Evolutionary conservation across 371 early-diverging fungal species (phyloP), one percentile per base, ranked within the genome.

Genomic region (Mortierella sp.): DNA sequence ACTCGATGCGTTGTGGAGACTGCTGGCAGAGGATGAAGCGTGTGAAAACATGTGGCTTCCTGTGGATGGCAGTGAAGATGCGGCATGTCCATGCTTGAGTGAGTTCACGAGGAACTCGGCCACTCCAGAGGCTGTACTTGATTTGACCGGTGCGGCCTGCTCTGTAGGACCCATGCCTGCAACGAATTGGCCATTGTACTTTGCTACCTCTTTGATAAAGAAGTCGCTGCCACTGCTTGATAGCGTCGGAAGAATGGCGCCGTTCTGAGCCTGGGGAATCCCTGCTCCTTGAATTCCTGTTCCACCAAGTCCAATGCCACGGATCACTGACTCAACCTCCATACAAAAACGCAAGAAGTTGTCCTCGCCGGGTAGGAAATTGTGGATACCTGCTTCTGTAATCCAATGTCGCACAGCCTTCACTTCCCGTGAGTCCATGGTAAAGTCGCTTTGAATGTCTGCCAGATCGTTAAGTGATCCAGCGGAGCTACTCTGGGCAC

Each of bases 331-430:
- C 27, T 82, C 79, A 28, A 82, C 52, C 29, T 80, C 79, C 69
- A 79, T 71, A 44, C 82, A 82, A 47, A 78, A 82, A 9, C 71
- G 64, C 52, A 80, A 61, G 60, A 80, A 82, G 28, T 66, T 67
- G 47, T 79, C 79, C 19, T 82, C 82, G 19, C 80, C 78, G 3
- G 77, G 80, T 51, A 82, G 39, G 54, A 82, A 80, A 52, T 80
- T 76, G 55, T 80, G 54, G 19, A 80, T 69, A 5, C 66, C 72
- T 2, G 67, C 12, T 10, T 63, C 70, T 14, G 62, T 46, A 6
- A 81, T 50, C 67, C 77, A 81, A 4, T 63, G 64, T 34, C 76
- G 67, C 13, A 72, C 73, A 3, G 70, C 71, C 45, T 66, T 60
- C 2, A 60, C 49, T 29, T 76, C 77, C 0, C 69, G 64, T 16